Conservation (phyloP, 208 protist genomes). For the Trypanosoma melophagium region DNA sequence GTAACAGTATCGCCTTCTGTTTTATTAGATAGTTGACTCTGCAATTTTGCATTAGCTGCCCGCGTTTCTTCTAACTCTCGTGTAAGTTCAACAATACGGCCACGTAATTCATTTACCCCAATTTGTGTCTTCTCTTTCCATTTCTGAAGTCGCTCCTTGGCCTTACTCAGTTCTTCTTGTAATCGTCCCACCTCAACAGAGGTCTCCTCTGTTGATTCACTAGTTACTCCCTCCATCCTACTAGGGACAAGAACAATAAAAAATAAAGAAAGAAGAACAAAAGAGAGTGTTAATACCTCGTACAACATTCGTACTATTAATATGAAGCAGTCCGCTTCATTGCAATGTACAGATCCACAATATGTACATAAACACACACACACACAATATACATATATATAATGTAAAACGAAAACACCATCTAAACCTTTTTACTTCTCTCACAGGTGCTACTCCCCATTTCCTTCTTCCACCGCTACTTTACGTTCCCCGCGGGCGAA, state of each 20-base stretch:
- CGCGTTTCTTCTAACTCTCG: slow-evolving; percentile 31
- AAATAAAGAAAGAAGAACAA: slow-evolving; percentile 4
- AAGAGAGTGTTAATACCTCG: slow-evolving; percentile 11
- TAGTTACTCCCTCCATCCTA: slow-evolving; percentile 14
- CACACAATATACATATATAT: no score
- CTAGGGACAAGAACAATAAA: slow-evolving; percentile 12
- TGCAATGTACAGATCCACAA: no score
- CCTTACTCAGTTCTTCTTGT: slow-evolving; percentile 47
- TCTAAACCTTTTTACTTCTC: neutral
- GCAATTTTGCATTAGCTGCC: neutral
- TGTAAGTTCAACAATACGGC: slow-evolving; percentile 59
- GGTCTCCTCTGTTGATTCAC: neutral
- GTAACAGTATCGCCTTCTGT: neutral
- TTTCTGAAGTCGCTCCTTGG: slow-evolving; percentile 50
- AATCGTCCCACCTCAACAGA: slow-evolving; percentile 33
- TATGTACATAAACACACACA: no score
- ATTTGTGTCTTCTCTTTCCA: slow-evolving; percentile 81
- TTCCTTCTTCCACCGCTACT: neutral
- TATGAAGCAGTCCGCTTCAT: neutral
- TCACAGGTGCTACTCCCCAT: no score
- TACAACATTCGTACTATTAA: neutral
- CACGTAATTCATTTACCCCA: slow-evolving; percentile 71
- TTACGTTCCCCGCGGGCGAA: slow-evolving; percentile 41
- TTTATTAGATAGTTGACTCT: neutral
- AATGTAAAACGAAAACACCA: no score